Conservation (phyloP, 1,284 basidiomycete genomes). For the Cryptococcus depauperatus region DNA sequence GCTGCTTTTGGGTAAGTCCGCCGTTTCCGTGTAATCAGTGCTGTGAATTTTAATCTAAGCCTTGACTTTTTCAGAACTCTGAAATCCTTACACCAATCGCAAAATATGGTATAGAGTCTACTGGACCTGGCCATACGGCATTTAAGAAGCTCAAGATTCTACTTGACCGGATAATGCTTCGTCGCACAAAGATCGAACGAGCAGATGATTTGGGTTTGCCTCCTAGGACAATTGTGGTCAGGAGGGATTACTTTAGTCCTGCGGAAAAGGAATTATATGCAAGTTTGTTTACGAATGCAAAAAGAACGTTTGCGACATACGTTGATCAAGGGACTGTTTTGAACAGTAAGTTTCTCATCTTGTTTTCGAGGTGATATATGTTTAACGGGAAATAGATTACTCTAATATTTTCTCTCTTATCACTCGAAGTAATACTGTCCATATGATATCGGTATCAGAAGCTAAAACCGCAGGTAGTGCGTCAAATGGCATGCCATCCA, state of each 20-base stretch:
- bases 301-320: constrained; percentile 84
- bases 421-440: constrained; percentile 46
- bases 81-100: constrained; percentile 92
- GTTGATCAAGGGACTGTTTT: constrained; percentile 82
- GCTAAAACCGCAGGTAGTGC: constrained; percentile 48
- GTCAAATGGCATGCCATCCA: constrained; percentile 86
- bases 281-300: constrained; percentile 85
- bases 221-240: constrained; percentile 81
- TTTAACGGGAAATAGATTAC: constrained; percentile 58
- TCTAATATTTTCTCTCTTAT: constrained; percentile 76
- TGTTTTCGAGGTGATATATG: background rate
- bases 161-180: constrained; percentile 92
- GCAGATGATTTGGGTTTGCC: constrained; percentile 98
- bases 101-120: constrained; percentile 55
- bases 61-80: constrained; percentile 64
- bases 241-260: constrained; percentile 87
- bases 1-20: constrained; percentile 53
- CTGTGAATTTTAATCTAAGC: background rate
- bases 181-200: constrained; percentile 64
- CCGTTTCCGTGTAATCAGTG: constrained; percentile 15
- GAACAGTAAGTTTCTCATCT: constrained; percentile 59
- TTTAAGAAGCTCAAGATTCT: constrained; percentile 87
- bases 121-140: constrained; percentile 63
- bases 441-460: too few relatives aligned
- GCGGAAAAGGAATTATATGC: constrained; percentile 95